These are phyloP conservation scores for Gamsiella multidivaricata DNA, from an alignment of 192 early-diverging fungal species.

Conservation along the genomic window DNA sequence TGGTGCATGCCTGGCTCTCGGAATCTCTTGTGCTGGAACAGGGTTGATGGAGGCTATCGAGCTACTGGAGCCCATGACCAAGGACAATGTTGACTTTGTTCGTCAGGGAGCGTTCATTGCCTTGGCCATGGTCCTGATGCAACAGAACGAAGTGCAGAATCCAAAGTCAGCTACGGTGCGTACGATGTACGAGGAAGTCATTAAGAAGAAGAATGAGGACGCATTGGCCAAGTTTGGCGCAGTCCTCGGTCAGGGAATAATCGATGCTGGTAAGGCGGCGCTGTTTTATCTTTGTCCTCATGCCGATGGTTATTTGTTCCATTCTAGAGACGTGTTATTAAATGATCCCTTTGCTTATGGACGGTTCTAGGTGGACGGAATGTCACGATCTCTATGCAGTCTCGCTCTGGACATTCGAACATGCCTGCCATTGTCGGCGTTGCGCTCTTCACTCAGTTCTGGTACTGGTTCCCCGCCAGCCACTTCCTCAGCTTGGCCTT, in stretches of 20 bases:
- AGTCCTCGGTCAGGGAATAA: constrained; percentile 94
- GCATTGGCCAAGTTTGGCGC: constrained; percentile 96
- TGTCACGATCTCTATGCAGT: constrained; percentile 92
- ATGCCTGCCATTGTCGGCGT: constrained; percentile 98
- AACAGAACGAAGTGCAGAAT: constrained; percentile 90
- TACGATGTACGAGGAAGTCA: constrained; percentile 88
- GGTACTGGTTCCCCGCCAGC: constrained; percentile 99
- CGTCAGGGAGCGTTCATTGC: constrained; percentile 97
- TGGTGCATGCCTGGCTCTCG: constrained; percentile 94
- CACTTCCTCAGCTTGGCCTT: constrained; percentile 97
- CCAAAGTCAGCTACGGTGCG: constrained; percentile 84
- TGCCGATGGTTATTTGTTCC: neutral
- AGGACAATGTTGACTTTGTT: constrained; percentile 98
- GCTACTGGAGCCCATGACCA: constrained; percentile 96
- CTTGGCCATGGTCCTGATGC: constrained; percentile 93
- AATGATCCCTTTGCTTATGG: neutral
- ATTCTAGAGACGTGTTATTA: neutral
- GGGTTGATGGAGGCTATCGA: constrained; percentile 91
- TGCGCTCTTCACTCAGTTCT: constrained; percentile 98
- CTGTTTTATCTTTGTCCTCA: no score
- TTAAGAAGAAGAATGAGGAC: constrained; percentile 94
- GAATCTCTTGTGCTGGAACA: constrained; percentile 97
- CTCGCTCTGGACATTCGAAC: constrained; percentile 87
- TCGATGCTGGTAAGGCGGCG: constrained; percentile 87
- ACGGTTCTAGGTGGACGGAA: constrained; percentile 85